A percentile compares a stretch with the other conserved stretches of the same genome.
These are phyloP conservation scores for Diutina siamensis DNA, from an alignment of 1,139 yeast species.

Conservation along the genomic window DNA sequence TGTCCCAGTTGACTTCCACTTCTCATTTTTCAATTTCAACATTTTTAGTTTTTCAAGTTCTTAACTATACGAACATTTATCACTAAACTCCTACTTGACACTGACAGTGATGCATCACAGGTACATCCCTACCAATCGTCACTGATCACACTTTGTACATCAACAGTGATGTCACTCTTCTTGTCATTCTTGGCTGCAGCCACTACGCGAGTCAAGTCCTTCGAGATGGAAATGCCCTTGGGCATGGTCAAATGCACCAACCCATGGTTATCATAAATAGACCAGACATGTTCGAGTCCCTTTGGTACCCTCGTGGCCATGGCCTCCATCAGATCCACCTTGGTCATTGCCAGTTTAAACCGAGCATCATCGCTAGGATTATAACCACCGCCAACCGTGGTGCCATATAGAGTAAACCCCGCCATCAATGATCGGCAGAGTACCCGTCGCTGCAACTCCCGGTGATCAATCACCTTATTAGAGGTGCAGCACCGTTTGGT, in stretches of 20 bases:
- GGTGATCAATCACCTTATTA: not conserved
- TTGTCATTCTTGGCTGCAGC: no score
- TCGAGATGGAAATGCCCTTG: not conserved
- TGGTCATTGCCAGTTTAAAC: not conserved
- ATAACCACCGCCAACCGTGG: not conserved
- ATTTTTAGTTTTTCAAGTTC: no score
- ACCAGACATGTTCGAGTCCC: not conserved
- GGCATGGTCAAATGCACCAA: not conserved
- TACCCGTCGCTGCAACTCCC: not conserved
- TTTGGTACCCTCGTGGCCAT: not conserved
- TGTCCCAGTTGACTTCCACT: no score
- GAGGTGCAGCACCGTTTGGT: not conserved
- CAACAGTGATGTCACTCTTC: no score
- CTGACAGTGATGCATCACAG: no score
- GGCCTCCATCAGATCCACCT: no score
- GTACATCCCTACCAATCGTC: no score
- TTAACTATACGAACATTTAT: no score
- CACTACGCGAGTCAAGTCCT: not conserved
- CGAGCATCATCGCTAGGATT: not conserved
- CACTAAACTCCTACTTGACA: no score
- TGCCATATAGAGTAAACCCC: not conserved
- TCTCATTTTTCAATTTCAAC: no score
- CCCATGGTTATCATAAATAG: not conserved
- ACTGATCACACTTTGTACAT: no score
- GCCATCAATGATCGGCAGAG: not conserved